Base-by-base conservation (phyloP, 1,284 basidiomycete genomes). In the Irpex sp. region DNA sequence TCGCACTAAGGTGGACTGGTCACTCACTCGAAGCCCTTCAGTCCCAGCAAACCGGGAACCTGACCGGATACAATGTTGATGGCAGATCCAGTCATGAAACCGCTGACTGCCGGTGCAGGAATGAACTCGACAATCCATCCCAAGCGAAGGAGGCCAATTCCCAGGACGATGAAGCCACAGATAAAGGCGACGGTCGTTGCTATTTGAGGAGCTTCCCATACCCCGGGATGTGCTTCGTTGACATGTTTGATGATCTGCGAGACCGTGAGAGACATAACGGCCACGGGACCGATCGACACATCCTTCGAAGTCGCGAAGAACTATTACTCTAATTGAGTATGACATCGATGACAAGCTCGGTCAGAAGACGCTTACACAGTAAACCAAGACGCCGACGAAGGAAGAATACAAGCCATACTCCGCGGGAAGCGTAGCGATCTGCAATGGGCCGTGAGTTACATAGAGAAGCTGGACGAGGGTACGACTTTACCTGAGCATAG, bases 101-200 rank as follows among this genome's bases (percentile, higher is more conserved):
- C 94, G 64, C 91, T 91, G 53, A 98, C 92, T 7, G 94, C 94
- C 0, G 94, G 93, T 4, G 85, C 81, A 33, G 92, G 88, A 65
- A 97, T 98, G 72, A 98, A 96, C 72, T 98, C 96, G 65, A 98
- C 88, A 58, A 98, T 78, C 92, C 94, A 97, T 1, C 96, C 96
- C 5, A 98, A 69, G 47, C 94, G 83, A 5, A 98, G 78, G 12
- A 98, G 76, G 56, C 96, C 96, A 53, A 98, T 88, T 37, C 83
- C 93, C 47, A 98, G 84, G n/a, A 94, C 90, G 73, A 96, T 93
- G 74, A 94, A 93, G 42, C 96, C 96, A 72, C 87, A 91, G 47
- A 97, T 80, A 71, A 98, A 88, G 0, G 96, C 91, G 23, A 98
- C 74, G 0, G 86, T 85, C 12, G 87, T 91, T 2, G 92, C 96